These are phyloP conservation scores for Linnemannia schmuckeri DNA, from an alignment of 192 early-diverging fungal species.

Conservation along the genomic window DNA sequence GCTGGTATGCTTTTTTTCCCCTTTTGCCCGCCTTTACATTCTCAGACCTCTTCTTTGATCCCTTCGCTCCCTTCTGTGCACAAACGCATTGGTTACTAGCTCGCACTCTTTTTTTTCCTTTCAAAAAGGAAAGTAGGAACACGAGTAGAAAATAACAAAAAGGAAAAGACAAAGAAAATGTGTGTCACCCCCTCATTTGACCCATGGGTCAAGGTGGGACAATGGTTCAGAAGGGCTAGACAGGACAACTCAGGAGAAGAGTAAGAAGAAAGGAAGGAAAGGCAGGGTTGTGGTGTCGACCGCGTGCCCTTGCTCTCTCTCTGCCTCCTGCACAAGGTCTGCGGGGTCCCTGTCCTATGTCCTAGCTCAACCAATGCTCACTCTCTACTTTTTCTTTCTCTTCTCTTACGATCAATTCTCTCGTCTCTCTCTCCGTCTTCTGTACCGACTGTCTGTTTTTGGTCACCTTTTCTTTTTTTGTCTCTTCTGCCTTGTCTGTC, in stretches of 20 bases:
- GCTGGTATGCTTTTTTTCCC: neutral
- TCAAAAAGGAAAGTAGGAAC: neutral
- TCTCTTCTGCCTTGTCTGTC: neutral
- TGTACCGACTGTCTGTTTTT: neutral
- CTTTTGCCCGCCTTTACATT: neutral
- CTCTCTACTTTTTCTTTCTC: neutral
- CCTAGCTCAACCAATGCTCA: constrained; percentile 3
- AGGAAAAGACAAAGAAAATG: neutral
- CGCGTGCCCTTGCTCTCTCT: constrained; percentile 3
- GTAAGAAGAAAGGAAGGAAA: neutral
- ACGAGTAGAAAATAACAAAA: neutral
- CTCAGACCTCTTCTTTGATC: neutral
- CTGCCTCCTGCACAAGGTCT: constrained; percentile 4
- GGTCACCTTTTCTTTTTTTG: neutral
- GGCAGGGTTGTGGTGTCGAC: constrained; percentile 8
- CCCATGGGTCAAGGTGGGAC: constrained; percentile 2
- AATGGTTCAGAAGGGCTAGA: constrained; percentile 3
- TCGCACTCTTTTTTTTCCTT: neutral
- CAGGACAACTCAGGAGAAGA: neutral
- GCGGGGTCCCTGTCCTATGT: constrained; percentile 7
- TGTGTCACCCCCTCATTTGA: neutral
- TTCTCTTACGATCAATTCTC: neutral
- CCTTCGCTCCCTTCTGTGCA: too few relatives aligned
- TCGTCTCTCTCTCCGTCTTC: neutral
- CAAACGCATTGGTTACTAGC: neutral